These are phyloP conservation scores for Paecilomyces dactylethromorphus DNA, from an alignment of 2,329 filamentous ascomycete species.

Conservation along the genomic window DNA sequence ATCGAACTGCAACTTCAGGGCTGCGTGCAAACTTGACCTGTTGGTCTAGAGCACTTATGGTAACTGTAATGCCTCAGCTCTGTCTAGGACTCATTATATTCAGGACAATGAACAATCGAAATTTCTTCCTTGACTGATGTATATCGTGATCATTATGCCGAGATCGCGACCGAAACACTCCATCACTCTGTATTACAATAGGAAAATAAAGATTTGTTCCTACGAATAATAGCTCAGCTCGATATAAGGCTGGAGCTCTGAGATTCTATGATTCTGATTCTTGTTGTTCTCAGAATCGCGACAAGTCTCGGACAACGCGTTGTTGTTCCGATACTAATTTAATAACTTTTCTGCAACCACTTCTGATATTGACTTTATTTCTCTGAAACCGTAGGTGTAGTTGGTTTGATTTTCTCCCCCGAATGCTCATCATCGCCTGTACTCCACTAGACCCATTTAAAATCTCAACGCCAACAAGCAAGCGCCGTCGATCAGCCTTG, in stretches of 20 bases:
- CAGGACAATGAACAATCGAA: not conserved
- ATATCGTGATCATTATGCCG: not conserved
- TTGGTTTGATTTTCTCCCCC: not conserved
- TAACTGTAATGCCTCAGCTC: not conserved
- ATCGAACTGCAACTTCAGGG: not conserved
- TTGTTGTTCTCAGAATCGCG: not conserved
- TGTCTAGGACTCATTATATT: not conserved
- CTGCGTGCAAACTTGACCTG: not conserved
- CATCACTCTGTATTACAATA: not conserved
- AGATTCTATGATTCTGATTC: not conserved
- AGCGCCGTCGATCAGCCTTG: not conserved
- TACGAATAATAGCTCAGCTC: not conserved
- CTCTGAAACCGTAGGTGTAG: not conserved
- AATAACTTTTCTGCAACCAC: not conserved
- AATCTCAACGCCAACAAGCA: not conserved
- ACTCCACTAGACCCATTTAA: not conserved
- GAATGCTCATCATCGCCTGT: not conserved
- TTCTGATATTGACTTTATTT: not conserved
- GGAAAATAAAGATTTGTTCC: not conserved
- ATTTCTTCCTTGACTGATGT: not conserved
- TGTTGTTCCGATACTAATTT: not conserved
- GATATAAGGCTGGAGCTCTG: not conserved
- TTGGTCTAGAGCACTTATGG: not conserved
- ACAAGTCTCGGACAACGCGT: not conserved
- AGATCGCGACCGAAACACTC: not conserved